phyloP scores from a whole-genome alignment of 441 rosid species.

The Gossypium davidsonii region DNA sequence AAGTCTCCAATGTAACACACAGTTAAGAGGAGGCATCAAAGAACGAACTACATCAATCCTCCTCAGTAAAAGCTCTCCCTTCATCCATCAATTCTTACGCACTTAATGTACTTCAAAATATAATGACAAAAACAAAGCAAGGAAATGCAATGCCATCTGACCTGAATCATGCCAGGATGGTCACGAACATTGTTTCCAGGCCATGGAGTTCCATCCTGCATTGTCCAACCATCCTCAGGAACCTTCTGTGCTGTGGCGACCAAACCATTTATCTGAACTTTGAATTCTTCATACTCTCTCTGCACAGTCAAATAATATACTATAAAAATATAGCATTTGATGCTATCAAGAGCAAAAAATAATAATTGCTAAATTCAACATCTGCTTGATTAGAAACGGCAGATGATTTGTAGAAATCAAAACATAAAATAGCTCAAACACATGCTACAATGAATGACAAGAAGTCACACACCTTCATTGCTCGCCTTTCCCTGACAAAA shows the following conservation, averaged over 20 bases:
- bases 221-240: conserved; percentile 32
- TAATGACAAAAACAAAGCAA: neutral
- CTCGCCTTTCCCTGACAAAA: conserved; percentile 64
- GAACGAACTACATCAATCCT: too few species aligned
- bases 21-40: too few species aligned
- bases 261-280: conserved; percentile 61
- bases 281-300: conserved; percentile 81
- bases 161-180: conserved; percentile 96
- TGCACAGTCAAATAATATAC: conserved; percentile 18
- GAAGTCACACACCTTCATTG: conserved; percentile 51
- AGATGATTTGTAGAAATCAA: neutral
- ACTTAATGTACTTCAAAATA: neutral
- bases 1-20: too few species aligned
- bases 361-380: neutral
- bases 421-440: neutral
- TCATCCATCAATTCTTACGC: neutral
- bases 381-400: neutral
- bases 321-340: neutral
- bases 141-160: conserved; percentile 16
- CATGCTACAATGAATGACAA: neutral
- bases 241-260: conserved; percentile 71
- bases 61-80: neutral
- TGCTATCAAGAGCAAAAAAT: neutral
- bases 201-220: conserved; percentile 76
- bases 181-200: conserved; percentile 73